phyloP scores from a whole-genome alignment of 352 stramenopile genomes.

The Pythium rhizo-oryzae region DNA sequence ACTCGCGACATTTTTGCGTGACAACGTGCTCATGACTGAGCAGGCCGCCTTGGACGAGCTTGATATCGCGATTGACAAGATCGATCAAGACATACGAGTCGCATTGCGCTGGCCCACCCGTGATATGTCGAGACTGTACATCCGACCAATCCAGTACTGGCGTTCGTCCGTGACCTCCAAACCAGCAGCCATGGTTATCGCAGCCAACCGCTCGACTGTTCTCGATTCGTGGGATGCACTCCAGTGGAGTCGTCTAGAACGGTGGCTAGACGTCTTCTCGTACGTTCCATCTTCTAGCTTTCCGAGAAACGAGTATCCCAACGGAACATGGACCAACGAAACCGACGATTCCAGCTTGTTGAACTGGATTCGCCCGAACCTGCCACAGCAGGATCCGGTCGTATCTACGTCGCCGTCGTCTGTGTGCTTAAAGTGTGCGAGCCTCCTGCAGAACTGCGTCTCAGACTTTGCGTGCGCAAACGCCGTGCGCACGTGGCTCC shows the following conservation, averaged over 20 bases:
- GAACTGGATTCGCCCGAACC: too few species aligned
- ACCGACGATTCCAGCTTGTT: background rate
- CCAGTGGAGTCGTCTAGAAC: slow-evolving; percentile 17
- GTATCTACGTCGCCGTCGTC: background rate
- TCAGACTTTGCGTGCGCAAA: background rate
- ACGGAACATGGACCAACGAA: background rate
- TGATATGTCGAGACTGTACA: background rate
- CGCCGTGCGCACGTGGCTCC: slow-evolving; percentile 1
- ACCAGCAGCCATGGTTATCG: background rate
- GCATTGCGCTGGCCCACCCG: background rate
- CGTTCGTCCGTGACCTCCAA: background rate
- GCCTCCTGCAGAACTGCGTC: background rate
- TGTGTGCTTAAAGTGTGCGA: background rate
- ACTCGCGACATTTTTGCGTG: background rate
- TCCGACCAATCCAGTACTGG: background rate
- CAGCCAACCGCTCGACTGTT: background rate
- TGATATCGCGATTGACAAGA: too few species aligned
- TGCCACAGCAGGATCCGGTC: too few species aligned
- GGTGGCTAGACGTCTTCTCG: slow-evolving; percentile 19
- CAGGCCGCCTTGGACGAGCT: background rate
- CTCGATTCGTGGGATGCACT: background rate
- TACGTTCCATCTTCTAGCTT: slow-evolving; percentile 13
- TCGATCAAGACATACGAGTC: background rate
- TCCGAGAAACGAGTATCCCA: background rate
- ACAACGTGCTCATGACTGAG: background rate